A percentile compares a stretch with the other conserved stretches of the same genome.
Conservation (phyloP, 345 rosid genomes). For the Excoecaria agallocha region DNA sequence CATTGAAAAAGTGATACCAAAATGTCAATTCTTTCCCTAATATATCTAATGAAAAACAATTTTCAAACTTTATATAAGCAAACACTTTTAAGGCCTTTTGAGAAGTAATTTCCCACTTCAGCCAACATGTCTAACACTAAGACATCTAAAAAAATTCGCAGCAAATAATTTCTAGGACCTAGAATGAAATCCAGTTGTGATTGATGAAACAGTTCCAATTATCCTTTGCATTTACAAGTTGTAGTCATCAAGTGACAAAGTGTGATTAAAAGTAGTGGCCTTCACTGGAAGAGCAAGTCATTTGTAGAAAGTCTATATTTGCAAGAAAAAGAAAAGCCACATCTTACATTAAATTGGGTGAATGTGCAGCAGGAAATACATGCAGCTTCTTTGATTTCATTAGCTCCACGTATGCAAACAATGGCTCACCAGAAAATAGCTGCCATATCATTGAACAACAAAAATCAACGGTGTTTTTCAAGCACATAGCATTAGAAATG, state of each 20-base stretch:
- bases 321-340: conserved; percentile 6
- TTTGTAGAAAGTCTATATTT: neutral
- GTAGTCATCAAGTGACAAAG: no score
- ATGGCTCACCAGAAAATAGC: conserved; percentile 80
- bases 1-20: neutral
- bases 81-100: no score
- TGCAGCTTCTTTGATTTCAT: conserved; percentile 58
- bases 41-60: neutral
- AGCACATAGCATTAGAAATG: neutral
- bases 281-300: neutral
- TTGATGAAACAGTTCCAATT: neutral
- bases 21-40: neutral
- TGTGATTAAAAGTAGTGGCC: neutral
- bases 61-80: neutral
- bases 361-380: conserved; percentile 67
- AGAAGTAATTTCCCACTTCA: neutral
- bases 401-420: conserved; percentile 60
- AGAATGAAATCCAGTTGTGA: neutral
- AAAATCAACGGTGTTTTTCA: conserved; percentile 1
- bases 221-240: neutral
- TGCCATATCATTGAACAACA: conserved; percentile 38
- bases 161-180: neutral
- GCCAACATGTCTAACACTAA: neutral
- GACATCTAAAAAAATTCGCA: neutral
- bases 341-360: conserved; percentile 68